Evolutionary conservation across 306 rosid genomes (phyloP), one percentile per base, ranked within the genome.

Genomic region (Neltuma alba): DNA sequence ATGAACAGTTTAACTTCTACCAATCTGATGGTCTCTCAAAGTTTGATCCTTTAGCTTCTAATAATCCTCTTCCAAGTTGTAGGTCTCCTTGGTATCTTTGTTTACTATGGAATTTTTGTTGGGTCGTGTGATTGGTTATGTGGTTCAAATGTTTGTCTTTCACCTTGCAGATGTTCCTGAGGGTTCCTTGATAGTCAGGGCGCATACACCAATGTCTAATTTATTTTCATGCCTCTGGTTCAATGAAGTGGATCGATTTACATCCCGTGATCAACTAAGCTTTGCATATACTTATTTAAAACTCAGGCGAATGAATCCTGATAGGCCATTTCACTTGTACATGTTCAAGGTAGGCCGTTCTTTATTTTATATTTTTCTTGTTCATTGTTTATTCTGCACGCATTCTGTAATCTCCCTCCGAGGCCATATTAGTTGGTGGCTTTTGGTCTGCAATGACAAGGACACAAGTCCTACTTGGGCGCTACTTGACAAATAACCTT

Each of bases 201-300:
- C 98, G 18, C 98, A 94, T 83, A 90, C 98, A 28, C 96, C 98
- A 31, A 84, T 91, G 90, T 92, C 98, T 57, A 94, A 94, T 85
- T 85, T 94, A 61, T 94, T 94, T 88, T 90, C 98, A 20, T 94
- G 98, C 85, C 97, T 94, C 80, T 94, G 98, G 98, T 94, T 92
- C 84, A 94, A 94, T 55, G 98, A 94, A 85, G 98, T 94, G 77
- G 89, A 94, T 77, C 88, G 98, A 36, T 94, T 94, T 83, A 94
- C 98, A 50, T 94, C 98, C 12, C 98, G 98, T 23, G 98, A 94
- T 87, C 98, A 94, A 86, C 87, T 94, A 76, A 94, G 98, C 90
- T 94, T 94, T 83, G 98, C 93, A 42, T 87, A 91, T 82, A 89
- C 98, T 69, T 94, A 78, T 88, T 82, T 94, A 84, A 94, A 94